phyloP scores from a whole-genome alignment of 495 filamentous ascomycete genomes.

The Aspergillus cavernicola region DNA sequence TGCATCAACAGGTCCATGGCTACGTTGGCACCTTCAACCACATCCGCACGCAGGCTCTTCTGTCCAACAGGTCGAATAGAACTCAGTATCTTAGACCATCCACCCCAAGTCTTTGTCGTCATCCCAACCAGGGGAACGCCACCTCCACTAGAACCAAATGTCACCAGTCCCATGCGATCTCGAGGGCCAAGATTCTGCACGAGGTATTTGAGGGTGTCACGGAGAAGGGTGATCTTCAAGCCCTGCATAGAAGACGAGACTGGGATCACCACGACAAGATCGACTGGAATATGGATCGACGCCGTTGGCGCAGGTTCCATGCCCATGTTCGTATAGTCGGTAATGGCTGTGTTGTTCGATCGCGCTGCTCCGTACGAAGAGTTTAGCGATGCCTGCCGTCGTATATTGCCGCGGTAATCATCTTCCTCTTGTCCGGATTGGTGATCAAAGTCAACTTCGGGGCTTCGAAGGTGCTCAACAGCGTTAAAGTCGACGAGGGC shows the following conservation, averaged over 20 bases:
- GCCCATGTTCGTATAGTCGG: constrained; percentile 64
- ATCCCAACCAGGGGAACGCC: constrained; percentile 96
- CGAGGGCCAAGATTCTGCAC: constrained; percentile 87
- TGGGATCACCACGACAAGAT: constrained; percentile 95
- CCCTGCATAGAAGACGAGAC: constrained; percentile 99
- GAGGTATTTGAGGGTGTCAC: constrained; percentile 92
- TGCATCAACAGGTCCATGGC: constrained; percentile 99
- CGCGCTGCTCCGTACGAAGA: constrained; percentile 72
- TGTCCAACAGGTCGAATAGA: constrained; percentile 93
- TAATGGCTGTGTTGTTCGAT: constrained; percentile 44
- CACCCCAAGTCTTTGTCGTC: constrained; percentile 89
- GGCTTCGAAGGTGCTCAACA: constrained; percentile 54
- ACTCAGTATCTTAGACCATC: constrained; percentile 82
- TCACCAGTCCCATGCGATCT: constrained; percentile 95
- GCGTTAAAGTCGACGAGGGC: constrained; percentile 81
- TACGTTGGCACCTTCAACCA: constrained; percentile 96
- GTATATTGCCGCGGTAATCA: constrained; percentile 71
- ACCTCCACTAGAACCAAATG: constrained; percentile 91
- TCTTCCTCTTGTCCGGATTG: constrained; percentile 81
- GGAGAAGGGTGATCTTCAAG: constrained; percentile 90
- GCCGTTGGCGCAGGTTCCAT: constrained; percentile 49
- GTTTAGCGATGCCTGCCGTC: constrained; percentile 81
- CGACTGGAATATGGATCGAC: constrained; percentile 84
- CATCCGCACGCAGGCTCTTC: constrained; percentile 94
- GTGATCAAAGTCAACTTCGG: constrained; percentile 74